phyloP scores from a whole-genome alignment of 305 asterid genomes.

The Solanum hybrid region DNA sequence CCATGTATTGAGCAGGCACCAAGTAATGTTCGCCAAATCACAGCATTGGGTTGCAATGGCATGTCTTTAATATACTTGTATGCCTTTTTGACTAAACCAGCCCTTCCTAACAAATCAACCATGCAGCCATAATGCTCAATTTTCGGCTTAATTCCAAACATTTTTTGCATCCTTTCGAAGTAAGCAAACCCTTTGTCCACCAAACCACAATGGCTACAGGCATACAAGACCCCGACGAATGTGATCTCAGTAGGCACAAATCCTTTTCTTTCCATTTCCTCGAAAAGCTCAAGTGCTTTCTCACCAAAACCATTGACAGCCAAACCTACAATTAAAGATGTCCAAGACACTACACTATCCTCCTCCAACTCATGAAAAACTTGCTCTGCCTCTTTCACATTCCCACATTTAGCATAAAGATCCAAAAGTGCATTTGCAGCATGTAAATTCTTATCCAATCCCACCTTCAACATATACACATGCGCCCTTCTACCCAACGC shows the following conservation, averaged over 20 bases:
- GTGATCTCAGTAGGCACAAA: constrained; percentile 62
- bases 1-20: constrained; percentile 65
- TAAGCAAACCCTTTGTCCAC: constrained; percentile 65
- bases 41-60: constrained; percentile 71
- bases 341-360: constrained; percentile 72
- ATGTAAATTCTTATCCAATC: constrained; percentile 52
- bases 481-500: constrained; percentile 75
- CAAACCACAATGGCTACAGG: constrained; percentile 90
- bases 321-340: constrained; percentile 61
- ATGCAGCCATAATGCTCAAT: constrained; percentile 86
- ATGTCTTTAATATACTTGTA: constrained; percentile 51
- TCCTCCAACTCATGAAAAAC: constrained; percentile 56
- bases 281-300: constrained; percentile 55
- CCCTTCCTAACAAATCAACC: constrained; percentile 82
- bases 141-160: constrained; percentile 49
- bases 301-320: constrained; percentile 82
- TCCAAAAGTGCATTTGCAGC: constrained; percentile 70
- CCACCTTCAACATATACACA: constrained; percentile 55
- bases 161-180: constrained; percentile 54
- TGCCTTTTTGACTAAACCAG: constrained; percentile 63
- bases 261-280: constrained; percentile 45
- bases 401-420: constrained; percentile 78
- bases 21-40: constrained; percentile 81
- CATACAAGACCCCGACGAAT: constrained; percentile 75
- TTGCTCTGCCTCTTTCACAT: constrained; percentile 48